Percentiles rank a stretch among this genome's conserved stretches.
Conservation (phyloP, 306 rosid genomes). For the Cicer chorassanicum region DNA sequence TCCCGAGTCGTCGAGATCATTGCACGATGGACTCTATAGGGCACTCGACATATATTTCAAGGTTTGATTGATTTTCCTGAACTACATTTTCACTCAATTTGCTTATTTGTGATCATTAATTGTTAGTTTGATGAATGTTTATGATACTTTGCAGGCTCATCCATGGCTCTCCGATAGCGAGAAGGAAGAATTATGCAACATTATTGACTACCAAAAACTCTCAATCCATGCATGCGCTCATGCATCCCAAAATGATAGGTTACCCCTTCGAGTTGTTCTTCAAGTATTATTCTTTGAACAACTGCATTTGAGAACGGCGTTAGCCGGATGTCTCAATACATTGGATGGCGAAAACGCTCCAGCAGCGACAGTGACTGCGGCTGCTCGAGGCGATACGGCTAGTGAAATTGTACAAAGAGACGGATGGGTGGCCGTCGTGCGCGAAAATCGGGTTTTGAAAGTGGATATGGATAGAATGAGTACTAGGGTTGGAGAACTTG, state of each 20-base stretch:
- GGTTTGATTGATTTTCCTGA: slow-evolving; percentile 61
- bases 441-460: slow-evolving; percentile 84
- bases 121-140: slow-evolving; percentile 35
- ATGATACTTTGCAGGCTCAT: slow-evolving; percentile 71
- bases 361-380: slow-evolving; percentile 54
- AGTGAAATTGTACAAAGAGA: slow-evolving; percentile 80
- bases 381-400: slow-evolving; percentile 44
- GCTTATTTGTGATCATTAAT: slow-evolving; percentile 21
- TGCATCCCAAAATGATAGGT: slow-evolving; percentile 87
- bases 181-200: slow-evolving; percentile 82
- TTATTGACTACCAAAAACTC: slow-evolving; percentile 80
- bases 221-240: slow-evolving; percentile 95
- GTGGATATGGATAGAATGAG: slow-evolving; percentile 87
- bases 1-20: slow-evolving; percentile 74
- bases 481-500: slow-evolving; percentile 84
- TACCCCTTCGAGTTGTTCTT: slow-evolving; percentile 91
- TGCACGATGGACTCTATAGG: slow-evolving; percentile 91
- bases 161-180: slow-evolving; percentile 78
- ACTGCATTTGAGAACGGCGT: slow-evolving; percentile 82
- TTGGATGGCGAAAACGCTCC: slow-evolving; percentile 72
- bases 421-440: slow-evolving; percentile 87
- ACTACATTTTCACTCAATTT: slow-evolving; percentile 21
- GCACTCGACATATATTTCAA: slow-evolving; percentile 86
- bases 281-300: slow-evolving; percentile 96
- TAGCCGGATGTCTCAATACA: slow-evolving; percentile 76